Evolutionary conservation across 331 rosid species (phyloP).

Genomic region (Ulmus americana): DNA sequence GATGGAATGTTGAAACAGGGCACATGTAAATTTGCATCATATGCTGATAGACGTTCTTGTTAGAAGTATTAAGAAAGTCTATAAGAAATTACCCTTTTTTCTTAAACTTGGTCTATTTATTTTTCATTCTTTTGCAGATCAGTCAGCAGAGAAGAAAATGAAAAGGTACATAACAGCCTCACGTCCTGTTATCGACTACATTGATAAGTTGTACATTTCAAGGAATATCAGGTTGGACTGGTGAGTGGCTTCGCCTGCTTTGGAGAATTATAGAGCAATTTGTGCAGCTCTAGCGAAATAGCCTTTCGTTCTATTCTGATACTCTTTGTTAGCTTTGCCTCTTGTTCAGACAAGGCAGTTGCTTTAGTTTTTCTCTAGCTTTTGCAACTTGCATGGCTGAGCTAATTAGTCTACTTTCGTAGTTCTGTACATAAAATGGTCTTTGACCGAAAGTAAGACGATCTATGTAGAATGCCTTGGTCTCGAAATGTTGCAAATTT

Average conservation of each 20-base stretch:
- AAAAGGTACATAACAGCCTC: slow-evolving; percentile 64
- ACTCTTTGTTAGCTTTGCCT: background rate
- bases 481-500: too few relatives aligned
- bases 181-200: slow-evolving; percentile 58
- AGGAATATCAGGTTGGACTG: slow-evolving; percentile 70
- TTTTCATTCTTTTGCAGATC: slow-evolving; percentile 42
- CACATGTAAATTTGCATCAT: too few relatives aligned
- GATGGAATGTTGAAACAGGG: background rate
- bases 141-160: slow-evolving; percentile 82
- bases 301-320: background rate
- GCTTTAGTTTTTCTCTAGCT: background rate
- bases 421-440: too few relatives aligned
- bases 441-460: too few relatives aligned
- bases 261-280: background rate
- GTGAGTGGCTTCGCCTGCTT: slow-evolving; percentile 56
- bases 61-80: too few relatives aligned
- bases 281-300: background rate
- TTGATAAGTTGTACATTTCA: slow-evolving; percentile 67
- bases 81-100: too few relatives aligned
- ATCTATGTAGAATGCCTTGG: too few relatives aligned
- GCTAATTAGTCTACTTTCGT: background rate
- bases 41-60: too few relatives aligned
- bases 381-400: background rate
- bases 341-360: background rate
- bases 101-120: background rate